A percentile compares a stretch with the other conserved stretches of the same genome.
phyloP scores from a whole-genome alignment of 2,329 filamentous ascomycete genomes.

The Aureobasidium mangrovei region DNA sequence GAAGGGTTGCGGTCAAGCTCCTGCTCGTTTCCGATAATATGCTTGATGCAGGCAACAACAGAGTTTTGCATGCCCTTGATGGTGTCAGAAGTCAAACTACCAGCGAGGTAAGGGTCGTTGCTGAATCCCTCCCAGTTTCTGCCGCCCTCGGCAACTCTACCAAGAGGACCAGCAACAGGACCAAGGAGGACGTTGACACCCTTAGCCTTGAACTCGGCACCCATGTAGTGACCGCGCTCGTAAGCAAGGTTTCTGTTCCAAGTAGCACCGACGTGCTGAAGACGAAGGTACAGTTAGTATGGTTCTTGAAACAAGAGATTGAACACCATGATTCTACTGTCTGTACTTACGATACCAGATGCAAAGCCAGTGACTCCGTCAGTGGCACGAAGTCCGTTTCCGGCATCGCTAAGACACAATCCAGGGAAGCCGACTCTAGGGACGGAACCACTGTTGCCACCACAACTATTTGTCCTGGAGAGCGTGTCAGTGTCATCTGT shows the following conservation, averaged over 20 bases:
- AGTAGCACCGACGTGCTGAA: slow-evolving; percentile 19
- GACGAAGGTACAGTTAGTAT: too few relatives aligned
- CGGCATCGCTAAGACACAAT: slow-evolving; percentile 35
- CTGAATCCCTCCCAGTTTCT: slow-evolving; percentile 72
- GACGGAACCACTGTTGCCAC: slow-evolving; percentile 29
- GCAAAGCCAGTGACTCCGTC: slow-evolving; percentile 37
- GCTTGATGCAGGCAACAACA: slow-evolving; percentile 50
- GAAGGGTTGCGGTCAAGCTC: slow-evolving; percentile 40
- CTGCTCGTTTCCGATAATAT: slow-evolving; percentile 46
- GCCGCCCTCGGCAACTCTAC: slow-evolving; percentile 57
- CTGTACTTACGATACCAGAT: slow-evolving; percentile 25
- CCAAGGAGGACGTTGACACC: slow-evolving; percentile 58
- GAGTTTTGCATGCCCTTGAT: slow-evolving; percentile 50
- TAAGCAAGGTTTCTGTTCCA: slow-evolving; percentile 45
- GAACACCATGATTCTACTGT: slow-evolving; percentile 22
- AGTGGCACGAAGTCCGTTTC: slow-evolving; percentile 34
- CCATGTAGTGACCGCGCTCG: slow-evolving; percentile 45
- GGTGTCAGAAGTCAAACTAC: slow-evolving; percentile 41
- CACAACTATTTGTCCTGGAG: slow-evolving; percentile 27
- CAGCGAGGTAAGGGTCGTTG: slow-evolving; percentile 57
- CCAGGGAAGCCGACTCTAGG: slow-evolving; percentile 31
- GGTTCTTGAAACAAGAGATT: slow-evolving; percentile 36
- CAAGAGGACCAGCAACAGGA: slow-evolving; percentile 59
- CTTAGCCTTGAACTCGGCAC: slow-evolving; percentile 44
- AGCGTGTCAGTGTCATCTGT: neutral